Conservation (phyloP, 352 stramenopile genomes). For the Globisporangium carolinianum region DNA sequence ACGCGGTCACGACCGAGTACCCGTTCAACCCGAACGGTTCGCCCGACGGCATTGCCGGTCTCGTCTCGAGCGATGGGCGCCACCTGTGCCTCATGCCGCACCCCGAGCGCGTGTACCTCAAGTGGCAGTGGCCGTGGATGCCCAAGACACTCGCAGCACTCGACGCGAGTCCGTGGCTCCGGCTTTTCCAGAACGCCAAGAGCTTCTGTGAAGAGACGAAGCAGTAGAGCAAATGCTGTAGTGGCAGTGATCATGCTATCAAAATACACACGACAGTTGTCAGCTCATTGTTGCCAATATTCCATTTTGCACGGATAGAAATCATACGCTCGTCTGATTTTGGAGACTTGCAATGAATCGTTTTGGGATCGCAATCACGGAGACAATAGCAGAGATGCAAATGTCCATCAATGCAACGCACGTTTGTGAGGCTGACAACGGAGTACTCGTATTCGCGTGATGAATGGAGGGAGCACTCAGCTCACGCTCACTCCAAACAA, state of each 20-base stretch:
- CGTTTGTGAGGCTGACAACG: too few relatives aligned
- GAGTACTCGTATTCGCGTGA: too few relatives aligned
- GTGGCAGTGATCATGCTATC: too few relatives aligned
- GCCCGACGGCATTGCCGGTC: slow-evolving; percentile 92
- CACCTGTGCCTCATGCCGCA: slow-evolving; percentile 99
- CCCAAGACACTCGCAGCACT: slow-evolving; percentile 77
- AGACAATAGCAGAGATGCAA: background rate
- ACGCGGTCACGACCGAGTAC: slow-evolving; percentile 93
- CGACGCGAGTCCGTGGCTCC: slow-evolving; percentile 92
- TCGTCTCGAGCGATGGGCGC: slow-evolving; percentile 95
- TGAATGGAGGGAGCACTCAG: too few relatives aligned
- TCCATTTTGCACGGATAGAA: too few relatives aligned
- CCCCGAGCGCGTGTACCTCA: slow-evolving; percentile 96
- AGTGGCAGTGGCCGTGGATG: slow-evolving; percentile 97
- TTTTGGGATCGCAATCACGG: background rate
- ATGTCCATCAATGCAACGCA: background rate
- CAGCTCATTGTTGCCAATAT: too few relatives aligned
- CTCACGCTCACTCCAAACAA: too few relatives aligned
- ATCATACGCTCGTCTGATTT: too few relatives aligned
- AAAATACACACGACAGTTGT: background rate
- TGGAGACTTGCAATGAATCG: too few relatives aligned
- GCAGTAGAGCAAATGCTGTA: slow-evolving; percentile 18
- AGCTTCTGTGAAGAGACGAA: slow-evolving; percentile 85
- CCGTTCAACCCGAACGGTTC: slow-evolving; percentile 99
- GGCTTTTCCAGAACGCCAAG: slow-evolving; percentile 98